Evolutionary conservation across 176 grass and related monocot species (phyloP).

Genomic region (Chrysopogon serrulatus): DNA sequence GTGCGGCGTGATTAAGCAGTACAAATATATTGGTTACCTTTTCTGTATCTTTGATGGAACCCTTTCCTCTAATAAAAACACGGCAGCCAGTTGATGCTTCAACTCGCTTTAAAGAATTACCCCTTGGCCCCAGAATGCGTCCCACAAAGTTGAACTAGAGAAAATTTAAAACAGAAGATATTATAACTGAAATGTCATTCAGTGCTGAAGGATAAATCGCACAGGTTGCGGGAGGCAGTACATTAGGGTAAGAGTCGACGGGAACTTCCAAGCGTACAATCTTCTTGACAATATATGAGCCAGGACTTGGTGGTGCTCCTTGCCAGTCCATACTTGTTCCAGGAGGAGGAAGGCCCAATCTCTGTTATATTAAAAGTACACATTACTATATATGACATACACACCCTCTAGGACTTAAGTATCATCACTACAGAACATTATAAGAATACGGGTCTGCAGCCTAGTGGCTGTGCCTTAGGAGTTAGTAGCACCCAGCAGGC

Average conservation of each 20-base stretch:
- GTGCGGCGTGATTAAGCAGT: not conserved
- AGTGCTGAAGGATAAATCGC: constrained; percentile 1
- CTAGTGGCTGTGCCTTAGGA: not conserved
- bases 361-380: constrained; percentile 34
- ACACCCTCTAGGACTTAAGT: not conserved
- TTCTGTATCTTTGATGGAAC: constrained; percentile 80
- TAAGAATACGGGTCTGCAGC: not conserved
- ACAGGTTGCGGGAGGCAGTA: constrained; percentile 25
- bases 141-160: constrained; percentile 93
- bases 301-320: constrained; percentile 63
- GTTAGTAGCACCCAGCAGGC: not conserved
- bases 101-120: constrained; percentile 83
- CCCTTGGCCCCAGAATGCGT: constrained; percentile 70
- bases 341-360: constrained; percentile 57
- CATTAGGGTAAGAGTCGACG: constrained; percentile 75
- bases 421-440: constrained; percentile 22
- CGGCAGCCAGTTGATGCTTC: constrained; percentile 85
- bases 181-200: constrained; percentile 5
- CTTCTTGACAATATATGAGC: constrained; percentile 83
- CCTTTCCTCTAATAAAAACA: constrained; percentile 85
- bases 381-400: constrained; percentile 7
- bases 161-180: constrained; percentile 3
- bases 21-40: constrained; percentile 42
- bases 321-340: constrained; percentile 87
- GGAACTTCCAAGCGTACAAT: constrained; percentile 89